Evolutionary conservation across 495 filamentous ascomycete genomes (phyloP).

Genomic region (Podospora anserina): DNA sequence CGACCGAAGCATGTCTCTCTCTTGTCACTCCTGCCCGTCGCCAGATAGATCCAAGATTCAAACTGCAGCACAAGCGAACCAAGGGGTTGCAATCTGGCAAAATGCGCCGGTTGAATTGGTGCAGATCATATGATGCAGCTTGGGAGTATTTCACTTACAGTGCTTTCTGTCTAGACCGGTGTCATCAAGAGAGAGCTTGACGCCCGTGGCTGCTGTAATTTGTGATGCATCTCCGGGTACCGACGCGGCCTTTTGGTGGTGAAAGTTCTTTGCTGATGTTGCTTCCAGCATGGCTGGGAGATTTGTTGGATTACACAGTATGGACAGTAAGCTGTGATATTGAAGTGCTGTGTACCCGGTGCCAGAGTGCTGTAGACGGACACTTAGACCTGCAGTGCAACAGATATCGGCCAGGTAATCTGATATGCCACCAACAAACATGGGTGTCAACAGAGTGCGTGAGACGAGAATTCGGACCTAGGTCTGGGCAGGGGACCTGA

Average conservation of each 20-base stretch:
- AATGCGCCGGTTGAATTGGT: conserved; percentile 44
- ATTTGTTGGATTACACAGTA: background rate
- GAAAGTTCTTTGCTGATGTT: background rate
- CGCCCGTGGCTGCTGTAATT: background rate
- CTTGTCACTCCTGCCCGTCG: background rate
- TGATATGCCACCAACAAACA: background rate
- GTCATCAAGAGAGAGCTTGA: conserved; percentile 8
- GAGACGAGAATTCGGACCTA: background rate
- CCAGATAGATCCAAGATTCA: conserved; percentile 25
- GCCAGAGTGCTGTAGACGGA: background rate
- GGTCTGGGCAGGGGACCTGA: background rate
- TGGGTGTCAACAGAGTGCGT: background rate
- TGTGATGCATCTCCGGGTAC: background rate
- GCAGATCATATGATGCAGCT: conserved; percentile 49
- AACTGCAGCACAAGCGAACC: conserved; percentile 18
- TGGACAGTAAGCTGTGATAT: background rate
- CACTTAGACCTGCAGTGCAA: background rate
- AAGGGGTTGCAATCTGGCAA: conserved; percentile 37
- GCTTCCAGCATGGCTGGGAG: too few relatives aligned
- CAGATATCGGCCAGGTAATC: background rate
- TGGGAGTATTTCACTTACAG: conserved; percentile 29
- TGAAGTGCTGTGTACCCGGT: background rate
- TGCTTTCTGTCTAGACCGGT: background rate
- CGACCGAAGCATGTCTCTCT: background rate
- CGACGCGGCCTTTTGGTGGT: too few relatives aligned